phyloP scores from a whole-genome alignment of 495 filamentous ascomycete species.

The Letharia columbiana region DNA sequence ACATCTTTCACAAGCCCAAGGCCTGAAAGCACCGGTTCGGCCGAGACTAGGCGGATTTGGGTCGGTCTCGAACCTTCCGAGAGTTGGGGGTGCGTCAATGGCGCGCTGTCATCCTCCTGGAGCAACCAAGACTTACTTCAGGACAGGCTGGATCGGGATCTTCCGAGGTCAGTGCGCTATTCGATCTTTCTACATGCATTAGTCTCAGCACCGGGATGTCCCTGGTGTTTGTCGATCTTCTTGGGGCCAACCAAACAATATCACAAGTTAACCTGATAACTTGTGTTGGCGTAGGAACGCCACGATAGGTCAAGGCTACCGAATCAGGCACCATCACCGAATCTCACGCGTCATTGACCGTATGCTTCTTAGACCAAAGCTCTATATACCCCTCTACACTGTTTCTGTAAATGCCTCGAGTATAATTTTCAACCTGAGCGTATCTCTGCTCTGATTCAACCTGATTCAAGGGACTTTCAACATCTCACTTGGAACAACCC shows the following conservation, averaged over 20 bases:
- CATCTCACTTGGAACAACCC: background rate
- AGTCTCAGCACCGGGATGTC: background rate
- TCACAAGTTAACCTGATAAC: background rate
- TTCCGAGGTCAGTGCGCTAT: background rate
- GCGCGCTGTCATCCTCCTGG: background rate
- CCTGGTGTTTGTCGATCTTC: background rate
- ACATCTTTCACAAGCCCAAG: background rate
- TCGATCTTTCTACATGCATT: background rate
- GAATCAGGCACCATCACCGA: too few relatives aligned
- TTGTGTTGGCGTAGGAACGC: background rate
- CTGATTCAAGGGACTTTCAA: conserved; percentile 5
- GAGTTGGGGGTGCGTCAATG: background rate
- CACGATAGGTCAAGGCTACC: background rate
- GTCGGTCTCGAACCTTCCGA: background rate
- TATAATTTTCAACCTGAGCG: background rate
- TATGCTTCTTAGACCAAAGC: background rate
- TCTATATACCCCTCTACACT: background rate
- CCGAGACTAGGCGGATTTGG: too few relatives aligned
- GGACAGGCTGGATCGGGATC: background rate
- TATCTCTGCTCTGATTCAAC: background rate
- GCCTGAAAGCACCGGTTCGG: background rate
- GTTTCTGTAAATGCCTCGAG: background rate
- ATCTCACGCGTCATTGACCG: too few relatives aligned
- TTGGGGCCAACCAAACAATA: background rate
- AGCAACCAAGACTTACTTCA: background rate